Evolutionary conservation across 1,139 yeast species (phyloP).

Genomic region (Blastobotrys capitulatus): DNA sequence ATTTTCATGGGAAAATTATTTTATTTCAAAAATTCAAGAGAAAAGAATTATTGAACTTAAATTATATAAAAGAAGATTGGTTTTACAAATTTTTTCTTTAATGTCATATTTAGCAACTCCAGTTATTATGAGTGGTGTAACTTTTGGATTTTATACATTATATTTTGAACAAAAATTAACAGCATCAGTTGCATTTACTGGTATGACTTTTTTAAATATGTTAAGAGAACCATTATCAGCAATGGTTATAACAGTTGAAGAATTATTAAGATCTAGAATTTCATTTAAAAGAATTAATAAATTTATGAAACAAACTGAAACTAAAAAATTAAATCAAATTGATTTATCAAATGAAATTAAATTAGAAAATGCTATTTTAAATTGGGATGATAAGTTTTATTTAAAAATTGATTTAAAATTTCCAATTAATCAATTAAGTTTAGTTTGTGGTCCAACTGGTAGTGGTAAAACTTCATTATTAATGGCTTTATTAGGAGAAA

Average conservation of each 20-base stretch:
- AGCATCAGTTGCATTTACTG: conserved; percentile 90
- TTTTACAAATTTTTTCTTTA: conserved; percentile 57
- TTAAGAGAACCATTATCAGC: conserved; percentile 83
- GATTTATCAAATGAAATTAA: conserved; percentile 66
- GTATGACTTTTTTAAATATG: conserved; percentile 75
- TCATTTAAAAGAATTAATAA: conserved; percentile 79
- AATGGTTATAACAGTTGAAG: conserved; percentile 79
- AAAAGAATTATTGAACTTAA: conserved; percentile 69
- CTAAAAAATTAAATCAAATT: conserved; percentile 60
- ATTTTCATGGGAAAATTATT: conserved; percentile 92
- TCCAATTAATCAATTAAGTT: conserved; percentile 59
- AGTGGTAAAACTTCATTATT: conserved; percentile 89
- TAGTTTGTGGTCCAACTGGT: conserved; percentile 93
- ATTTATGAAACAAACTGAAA: conserved; percentile 70
- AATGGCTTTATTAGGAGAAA: conserved; percentile 89
- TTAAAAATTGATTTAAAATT: conserved; percentile 47
- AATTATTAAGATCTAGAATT: conserved; percentile 79
- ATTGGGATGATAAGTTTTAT: conserved; percentile 64
- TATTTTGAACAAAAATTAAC: conserved; percentile 65
- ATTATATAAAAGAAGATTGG: conserved; percentile 49
- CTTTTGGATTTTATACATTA: conserved; percentile 75
- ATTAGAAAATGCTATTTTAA: conserved; percentile 72
- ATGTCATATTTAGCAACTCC: conserved; percentile 68
- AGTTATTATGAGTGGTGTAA: conserved; percentile 64
- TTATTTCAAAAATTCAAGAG: conserved; percentile 61